Percentiles rank a stretch among this genome's conserved stretches.
Evolutionary conservation across 2,329 filamentous ascomycete genomes (phyloP).

Genomic region (Sporothrix brunneoviolacea): DNA sequence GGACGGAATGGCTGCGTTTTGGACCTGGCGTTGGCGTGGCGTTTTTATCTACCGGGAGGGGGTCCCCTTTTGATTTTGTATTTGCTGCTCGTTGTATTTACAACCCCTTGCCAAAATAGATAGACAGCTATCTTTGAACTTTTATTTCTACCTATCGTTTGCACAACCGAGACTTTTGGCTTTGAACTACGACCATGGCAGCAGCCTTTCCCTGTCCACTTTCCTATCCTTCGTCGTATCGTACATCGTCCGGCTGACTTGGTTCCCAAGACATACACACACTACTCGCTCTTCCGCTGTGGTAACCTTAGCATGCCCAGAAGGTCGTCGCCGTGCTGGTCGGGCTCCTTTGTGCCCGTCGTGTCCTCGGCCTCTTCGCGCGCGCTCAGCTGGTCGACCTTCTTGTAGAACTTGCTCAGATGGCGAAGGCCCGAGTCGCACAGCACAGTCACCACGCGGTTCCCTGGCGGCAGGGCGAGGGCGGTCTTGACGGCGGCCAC

Average conservation of each 20-base stretch:
- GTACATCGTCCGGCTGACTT: not conserved
- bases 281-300: not conserved
- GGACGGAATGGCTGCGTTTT: too few relatives aligned
- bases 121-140: too few relatives aligned
- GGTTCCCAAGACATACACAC: too few relatives aligned
- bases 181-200: too few relatives aligned
- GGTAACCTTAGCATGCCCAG: constrained; percentile 44
- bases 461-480: constrained; percentile 52
- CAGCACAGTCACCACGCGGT: constrained; percentile 72
- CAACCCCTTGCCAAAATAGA: too few relatives aligned
- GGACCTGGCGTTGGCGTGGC: too few relatives aligned
- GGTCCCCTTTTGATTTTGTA: not conserved
- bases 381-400: constrained; percentile 57
- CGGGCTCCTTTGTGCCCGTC: constrained; percentile 15
- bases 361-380: constrained; percentile 26
- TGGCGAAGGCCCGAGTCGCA: constrained; percentile 80
- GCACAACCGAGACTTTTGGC: not conserved
- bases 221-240: not conserved
- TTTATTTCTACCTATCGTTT: not conserved
- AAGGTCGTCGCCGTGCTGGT: constrained; percentile 31
- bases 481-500: constrained; percentile 68
- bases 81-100: not conserved
- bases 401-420: constrained; percentile 78
- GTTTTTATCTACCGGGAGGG: too few relatives aligned
- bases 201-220: not conserved